phyloP scores from a whole-genome alignment of 768 basidiomycete genomes.

The Paxillus rubicundulus region DNA sequence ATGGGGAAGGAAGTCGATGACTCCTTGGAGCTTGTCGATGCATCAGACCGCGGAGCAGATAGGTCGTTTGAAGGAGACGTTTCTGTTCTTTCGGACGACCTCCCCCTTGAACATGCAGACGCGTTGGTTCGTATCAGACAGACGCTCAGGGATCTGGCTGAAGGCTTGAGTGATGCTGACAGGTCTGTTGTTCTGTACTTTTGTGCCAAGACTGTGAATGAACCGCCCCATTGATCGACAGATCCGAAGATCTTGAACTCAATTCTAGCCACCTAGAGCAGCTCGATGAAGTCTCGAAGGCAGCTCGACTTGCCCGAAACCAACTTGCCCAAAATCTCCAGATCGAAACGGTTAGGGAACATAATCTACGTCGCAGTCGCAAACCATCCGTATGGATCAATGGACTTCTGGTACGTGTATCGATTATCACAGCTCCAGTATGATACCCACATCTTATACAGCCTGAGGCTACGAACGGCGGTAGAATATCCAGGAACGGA shows the following conservation, averaged over 20 bases:
- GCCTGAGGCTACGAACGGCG: constrained; percentile 19
- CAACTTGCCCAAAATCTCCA: constrained; percentile 43
- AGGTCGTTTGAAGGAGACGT: constrained; percentile 18
- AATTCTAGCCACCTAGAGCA: constrained; percentile 48
- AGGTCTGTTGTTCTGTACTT: constrained; percentile 36
- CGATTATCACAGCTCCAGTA: not conserved
- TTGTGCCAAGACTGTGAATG: constrained; percentile 5
- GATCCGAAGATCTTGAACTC: constrained; percentile 38
- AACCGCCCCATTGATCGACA: constrained; percentile 17
- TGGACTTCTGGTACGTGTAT: constrained; percentile 37
- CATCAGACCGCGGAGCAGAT: constrained; percentile 15
- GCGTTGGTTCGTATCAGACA: constrained; percentile 56
- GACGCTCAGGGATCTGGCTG: constrained; percentile 55
- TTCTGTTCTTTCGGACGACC: constrained; percentile 23
- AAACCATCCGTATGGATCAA: constrained; percentile 37
- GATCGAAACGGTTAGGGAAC: constrained; percentile 36
- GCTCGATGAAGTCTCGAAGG: constrained; percentile 51
- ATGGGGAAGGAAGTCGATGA: constrained; percentile 61
- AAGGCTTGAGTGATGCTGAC: constrained; percentile 57
- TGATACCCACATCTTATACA: constrained; percentile 14
- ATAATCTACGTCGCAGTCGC: constrained; percentile 34
- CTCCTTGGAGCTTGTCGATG: constrained; percentile 31
- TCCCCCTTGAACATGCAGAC: constrained; percentile 40
- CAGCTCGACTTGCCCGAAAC: constrained; percentile 49
- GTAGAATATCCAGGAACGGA: constrained; percentile 21